Conservation (phyloP, 2,329 filamentous ascomycete genomes). For the Hansfordia pulvinata region DNA sequence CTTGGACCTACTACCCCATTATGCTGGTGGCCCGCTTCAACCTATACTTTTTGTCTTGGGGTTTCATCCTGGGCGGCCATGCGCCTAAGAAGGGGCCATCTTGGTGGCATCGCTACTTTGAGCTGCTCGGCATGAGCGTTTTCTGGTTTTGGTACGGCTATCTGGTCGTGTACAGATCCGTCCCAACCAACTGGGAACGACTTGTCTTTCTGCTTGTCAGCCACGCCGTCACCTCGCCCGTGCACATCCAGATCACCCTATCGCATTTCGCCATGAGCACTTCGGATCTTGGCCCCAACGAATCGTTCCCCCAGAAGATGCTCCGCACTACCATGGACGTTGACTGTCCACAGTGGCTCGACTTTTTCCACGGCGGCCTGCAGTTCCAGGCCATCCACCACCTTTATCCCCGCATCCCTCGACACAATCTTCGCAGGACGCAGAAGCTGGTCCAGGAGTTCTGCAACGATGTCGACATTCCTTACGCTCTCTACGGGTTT, state of each 20-base stretch:
- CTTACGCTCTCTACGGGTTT: slow-evolving; percentile 78
- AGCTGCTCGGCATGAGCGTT: slow-evolving; percentile 60
- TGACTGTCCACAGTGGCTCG: slow-evolving; percentile 75
- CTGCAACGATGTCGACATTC: slow-evolving; percentile 68
- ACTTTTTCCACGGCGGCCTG: slow-evolving; percentile 78
- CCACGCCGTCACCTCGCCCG: slow-evolving; percentile 65
- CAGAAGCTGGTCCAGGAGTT: slow-evolving; percentile 71
- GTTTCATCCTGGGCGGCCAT: slow-evolving; percentile 56
- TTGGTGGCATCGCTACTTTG: slow-evolving; percentile 75
- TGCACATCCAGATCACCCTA: slow-evolving; percentile 83
- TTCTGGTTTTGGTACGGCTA: slow-evolving; percentile 89
- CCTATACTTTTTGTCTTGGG: slow-evolving; percentile 70
- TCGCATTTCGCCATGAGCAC: slow-evolving; percentile 94
- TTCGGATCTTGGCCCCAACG: slow-evolving; percentile 65
- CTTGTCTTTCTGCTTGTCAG: slow-evolving; percentile 67
- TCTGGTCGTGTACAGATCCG: slow-evolving; percentile 56
- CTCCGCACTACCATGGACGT: slow-evolving; percentile 89
- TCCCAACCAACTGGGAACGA: slow-evolving; percentile 56
- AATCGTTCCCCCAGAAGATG: slow-evolving; percentile 86
- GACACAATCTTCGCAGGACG: slow-evolving; percentile 66
- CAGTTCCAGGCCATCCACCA: slow-evolving; percentile 89
- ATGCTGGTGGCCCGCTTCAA: slow-evolving; percentile 78
- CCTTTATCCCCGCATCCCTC: slow-evolving; percentile 68
- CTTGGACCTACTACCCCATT: slow-evolving; percentile 73
- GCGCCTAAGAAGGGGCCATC: slow-evolving; percentile 64